These are phyloP conservation scores for Penicillium ochrochloron DNA, from an alignment of 495 filamentous ascomycete species.

Conservation along the genomic window DNA sequence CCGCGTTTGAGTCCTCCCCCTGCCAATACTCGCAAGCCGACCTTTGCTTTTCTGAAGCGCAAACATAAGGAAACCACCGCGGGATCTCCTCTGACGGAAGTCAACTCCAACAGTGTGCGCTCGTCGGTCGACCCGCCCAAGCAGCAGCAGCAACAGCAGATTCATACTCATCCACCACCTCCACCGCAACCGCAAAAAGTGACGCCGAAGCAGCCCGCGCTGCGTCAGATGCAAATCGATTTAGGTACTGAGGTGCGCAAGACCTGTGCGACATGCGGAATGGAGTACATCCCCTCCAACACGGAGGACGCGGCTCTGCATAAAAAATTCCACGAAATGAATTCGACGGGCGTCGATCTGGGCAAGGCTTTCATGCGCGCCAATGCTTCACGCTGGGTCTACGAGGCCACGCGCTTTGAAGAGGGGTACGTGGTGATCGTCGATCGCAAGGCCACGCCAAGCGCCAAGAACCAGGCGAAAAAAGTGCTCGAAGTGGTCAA, in stretches of 20 bases:
- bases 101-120: conserved; percentile 56
- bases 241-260: conserved; percentile 62
- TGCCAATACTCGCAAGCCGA: conserved; percentile 59
- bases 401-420: conserved; percentile 50
- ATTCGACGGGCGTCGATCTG: conserved; percentile 66
- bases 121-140: conserved; percentile 46
- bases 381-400: conserved; percentile 51
- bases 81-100: conserved; percentile 52
- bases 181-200: conserved; percentile 17
- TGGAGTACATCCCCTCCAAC: conserved; percentile 73
- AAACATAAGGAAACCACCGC: conserved; percentile 48
- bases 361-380: conserved; percentile 58
- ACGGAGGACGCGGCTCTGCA: conserved; percentile 67
- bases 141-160: conserved; percentile 29
- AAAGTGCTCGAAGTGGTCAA: conserved; percentile 71
- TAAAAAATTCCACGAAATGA: conserved; percentile 70
- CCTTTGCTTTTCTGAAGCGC: conserved; percentile 59
- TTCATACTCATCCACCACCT: background rate
- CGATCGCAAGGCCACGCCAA: conserved; percentile 56
- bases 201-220: conserved; percentile 37
- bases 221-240: conserved; percentile 72
- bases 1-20: conserved; percentile 59
- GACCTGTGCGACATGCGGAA: conserved; percentile 67
- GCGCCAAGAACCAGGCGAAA: conserved; percentile 60
- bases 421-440: conserved; percentile 62